These are phyloP conservation scores for Leucoagaricus sp. DNA, from an alignment of 1,284 basidiomycete species.

Conservation along the genomic window DNA sequence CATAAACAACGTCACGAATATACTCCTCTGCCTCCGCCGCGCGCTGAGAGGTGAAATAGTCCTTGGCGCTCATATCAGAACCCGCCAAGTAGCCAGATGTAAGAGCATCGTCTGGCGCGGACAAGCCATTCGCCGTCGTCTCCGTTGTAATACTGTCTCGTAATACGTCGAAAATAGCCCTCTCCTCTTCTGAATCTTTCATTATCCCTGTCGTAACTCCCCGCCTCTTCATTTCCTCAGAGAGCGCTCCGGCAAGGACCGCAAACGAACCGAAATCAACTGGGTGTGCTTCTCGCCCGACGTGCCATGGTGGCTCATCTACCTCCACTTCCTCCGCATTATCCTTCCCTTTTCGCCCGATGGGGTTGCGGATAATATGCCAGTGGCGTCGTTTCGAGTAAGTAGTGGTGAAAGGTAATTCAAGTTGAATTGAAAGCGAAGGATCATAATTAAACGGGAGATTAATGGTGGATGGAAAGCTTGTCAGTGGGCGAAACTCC, in stretches of 20 bases:
- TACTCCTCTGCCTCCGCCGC: slow-evolving; percentile 61
- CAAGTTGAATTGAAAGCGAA: slow-evolving; percentile 7
- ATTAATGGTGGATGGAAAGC: slow-evolving; percentile 19
- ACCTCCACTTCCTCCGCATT: slow-evolving; percentile 48
- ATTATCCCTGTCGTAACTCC: slow-evolving; percentile 23
- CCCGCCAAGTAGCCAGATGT: slow-evolving; percentile 17
- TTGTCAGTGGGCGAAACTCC: slow-evolving; percentile 19
- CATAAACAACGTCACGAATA: slow-evolving; percentile 70
- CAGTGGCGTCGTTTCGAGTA: slow-evolving; percentile 39
- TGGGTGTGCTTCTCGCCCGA: slow-evolving; percentile 50
- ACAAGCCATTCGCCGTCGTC: slow-evolving; percentile 6
- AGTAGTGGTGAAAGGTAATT: slow-evolving; percentile 5
- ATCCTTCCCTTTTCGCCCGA: slow-evolving; percentile 52
- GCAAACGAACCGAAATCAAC: slow-evolving; percentile 66
- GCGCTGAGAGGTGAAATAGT: slow-evolving; percentile 50
- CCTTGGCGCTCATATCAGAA: slow-evolving; percentile 18
- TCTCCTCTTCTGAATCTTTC: slow-evolving; percentile 36
- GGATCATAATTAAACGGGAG: slow-evolving; percentile 16
- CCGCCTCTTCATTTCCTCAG: slow-evolving; percentile 45
- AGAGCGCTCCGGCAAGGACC: slow-evolving; percentile 46
- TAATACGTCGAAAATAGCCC: slow-evolving; percentile 33
- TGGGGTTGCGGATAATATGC: slow-evolving; percentile 40
- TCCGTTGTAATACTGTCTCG: slow-evolving; percentile 37
- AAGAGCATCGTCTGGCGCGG: slow-evolving; percentile 15
- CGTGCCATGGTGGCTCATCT: slow-evolving; percentile 41